These are phyloP conservation scores for Tylopilus balloui DNA, from an alignment of 768 basidiomycete genomes.

Conservation along the genomic window DNA sequence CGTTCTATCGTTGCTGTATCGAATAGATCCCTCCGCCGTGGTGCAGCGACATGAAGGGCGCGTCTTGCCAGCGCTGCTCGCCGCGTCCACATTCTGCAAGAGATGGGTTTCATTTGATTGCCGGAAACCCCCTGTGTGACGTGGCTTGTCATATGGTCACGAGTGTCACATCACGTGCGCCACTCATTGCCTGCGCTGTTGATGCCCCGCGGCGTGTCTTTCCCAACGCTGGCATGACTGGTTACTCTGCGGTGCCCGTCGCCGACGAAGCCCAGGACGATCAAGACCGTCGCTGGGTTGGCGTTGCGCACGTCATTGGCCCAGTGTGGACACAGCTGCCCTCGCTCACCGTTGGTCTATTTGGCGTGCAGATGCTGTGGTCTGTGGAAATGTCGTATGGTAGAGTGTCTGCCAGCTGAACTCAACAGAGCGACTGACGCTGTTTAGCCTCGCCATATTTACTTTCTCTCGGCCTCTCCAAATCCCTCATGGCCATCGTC, in stretches of 20 bases:
- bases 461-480: conserved; percentile 81
- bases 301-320: conserved; percentile 58
- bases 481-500: conserved; percentile 83
- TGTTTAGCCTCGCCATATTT: conserved; percentile 77
- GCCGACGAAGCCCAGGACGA: conserved; percentile 40
- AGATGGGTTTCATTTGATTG: neutral
- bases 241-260: conserved; percentile 44
- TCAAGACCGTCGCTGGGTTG: conserved; percentile 40
- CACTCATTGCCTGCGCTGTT: neutral
- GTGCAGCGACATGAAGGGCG: conserved; percentile 14
- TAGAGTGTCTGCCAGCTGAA: conserved; percentile 1
- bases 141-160: neutral
- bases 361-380: conserved; percentile 90
- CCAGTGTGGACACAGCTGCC: conserved; percentile 67
- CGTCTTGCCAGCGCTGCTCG: conserved; percentile 7
- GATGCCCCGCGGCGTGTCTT: neutral
- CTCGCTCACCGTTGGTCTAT: conserved; percentile 67
- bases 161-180: neutral
- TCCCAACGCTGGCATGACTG: conserved; percentile 42
- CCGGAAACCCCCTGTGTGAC: neutral
- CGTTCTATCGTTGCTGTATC: conserved; percentile 68
- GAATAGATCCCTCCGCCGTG: conserved; percentile 34
- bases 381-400: conserved; percentile 94
- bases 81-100: conserved; percentile 4
- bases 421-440: neutral